Evolutionary conservation across 805 yeast genomes (phyloP).

Genomic region (Yarrowia sp.): DNA sequence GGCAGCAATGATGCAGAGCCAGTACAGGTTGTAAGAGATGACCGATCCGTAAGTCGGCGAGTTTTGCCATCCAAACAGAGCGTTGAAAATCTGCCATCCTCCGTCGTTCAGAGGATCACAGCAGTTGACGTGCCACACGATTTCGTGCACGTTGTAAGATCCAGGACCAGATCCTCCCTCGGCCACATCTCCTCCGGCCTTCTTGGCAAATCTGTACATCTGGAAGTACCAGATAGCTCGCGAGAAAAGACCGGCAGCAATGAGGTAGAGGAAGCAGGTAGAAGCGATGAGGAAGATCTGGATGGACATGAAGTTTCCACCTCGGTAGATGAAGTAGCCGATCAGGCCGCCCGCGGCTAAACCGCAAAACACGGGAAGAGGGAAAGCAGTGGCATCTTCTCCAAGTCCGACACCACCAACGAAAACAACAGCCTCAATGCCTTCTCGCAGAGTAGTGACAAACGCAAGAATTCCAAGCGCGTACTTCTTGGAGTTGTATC

Average conservation of each 20-base stretch:
- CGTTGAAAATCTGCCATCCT: conserved; percentile 98
- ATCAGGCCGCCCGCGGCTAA: conserved; percentile 75
- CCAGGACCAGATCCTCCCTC: conserved; percentile 96
- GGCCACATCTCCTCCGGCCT: conserved; percentile 93
- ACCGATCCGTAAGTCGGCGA: conserved; percentile 94
- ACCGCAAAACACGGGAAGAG: conserved; percentile 91
- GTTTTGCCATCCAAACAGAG: conserved; percentile 96
- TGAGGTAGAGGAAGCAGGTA: conserved; percentile 86
- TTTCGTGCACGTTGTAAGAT: conserved; percentile 77
- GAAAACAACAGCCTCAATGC: conserved; percentile 93
- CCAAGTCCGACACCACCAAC: conserved; percentile 93
- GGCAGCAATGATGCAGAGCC: conserved; percentile 70
- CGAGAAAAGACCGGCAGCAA: conserved; percentile 91
- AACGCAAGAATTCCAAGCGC: conserved; percentile 89
- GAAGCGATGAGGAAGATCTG: conserved; percentile 87
- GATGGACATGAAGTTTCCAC: conserved; percentile 82
- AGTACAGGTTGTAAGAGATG: conserved; percentile 84
- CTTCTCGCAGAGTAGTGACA: conserved; percentile 92
- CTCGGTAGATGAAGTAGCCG: conserved; percentile 77
- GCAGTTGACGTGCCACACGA: conserved; percentile 97
- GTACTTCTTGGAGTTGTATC: conserved; percentile 58
- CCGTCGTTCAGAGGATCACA: conserved; percentile 90
- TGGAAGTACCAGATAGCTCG: conserved; percentile 93
- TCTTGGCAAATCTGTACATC: conserved; percentile 63
- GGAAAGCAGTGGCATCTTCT: conserved; percentile 75